These are phyloP conservation scores for Boechera divaricarpa DNA, from an alignment of 345 rosid genomes.

Conservation along the genomic window DNA sequence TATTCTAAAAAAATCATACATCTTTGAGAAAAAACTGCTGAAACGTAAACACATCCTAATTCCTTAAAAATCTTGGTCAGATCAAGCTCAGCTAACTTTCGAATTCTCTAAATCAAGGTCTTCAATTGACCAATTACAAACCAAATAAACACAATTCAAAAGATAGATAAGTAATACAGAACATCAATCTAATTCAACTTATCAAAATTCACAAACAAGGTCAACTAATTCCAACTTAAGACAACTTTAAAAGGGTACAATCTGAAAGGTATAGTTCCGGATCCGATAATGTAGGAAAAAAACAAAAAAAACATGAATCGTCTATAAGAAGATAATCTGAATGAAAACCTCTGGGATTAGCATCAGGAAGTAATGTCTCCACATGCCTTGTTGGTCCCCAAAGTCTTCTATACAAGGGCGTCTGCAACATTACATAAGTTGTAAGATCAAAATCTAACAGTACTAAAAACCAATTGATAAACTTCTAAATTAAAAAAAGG, in stretches of 20 bases:
- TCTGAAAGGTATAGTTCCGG: not conserved
- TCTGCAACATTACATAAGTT: conserved; percentile 52
- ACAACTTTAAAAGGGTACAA: not conserved
- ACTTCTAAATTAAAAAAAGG: not conserved
- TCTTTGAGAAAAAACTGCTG: no score
- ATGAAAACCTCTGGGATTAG: conserved; percentile 80
- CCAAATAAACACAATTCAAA: not conserved
- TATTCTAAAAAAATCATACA: no score
- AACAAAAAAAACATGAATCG: not conserved
- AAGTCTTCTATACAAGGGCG: conserved; percentile 72
- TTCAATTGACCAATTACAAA: no score
- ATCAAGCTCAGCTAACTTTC: no score
- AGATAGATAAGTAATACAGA: not conserved
- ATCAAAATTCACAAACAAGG: not conserved
- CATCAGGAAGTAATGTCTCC: conserved; percentile 79
- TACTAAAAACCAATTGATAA: not conserved
- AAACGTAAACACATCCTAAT: no score
- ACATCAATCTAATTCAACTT: not conserved
- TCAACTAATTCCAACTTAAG: not conserved
- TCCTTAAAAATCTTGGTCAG: no score
- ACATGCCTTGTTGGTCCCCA: conserved; percentile 86
- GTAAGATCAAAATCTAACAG: conserved; percentile 8
- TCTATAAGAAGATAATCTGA: conserved; percentile 53
- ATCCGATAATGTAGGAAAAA: conserved; percentile 18
- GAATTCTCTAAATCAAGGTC: no score